phyloP scores from a whole-genome alignment of 2,329 filamentous ascomycete species.

The Beauveria varroae region DNA sequence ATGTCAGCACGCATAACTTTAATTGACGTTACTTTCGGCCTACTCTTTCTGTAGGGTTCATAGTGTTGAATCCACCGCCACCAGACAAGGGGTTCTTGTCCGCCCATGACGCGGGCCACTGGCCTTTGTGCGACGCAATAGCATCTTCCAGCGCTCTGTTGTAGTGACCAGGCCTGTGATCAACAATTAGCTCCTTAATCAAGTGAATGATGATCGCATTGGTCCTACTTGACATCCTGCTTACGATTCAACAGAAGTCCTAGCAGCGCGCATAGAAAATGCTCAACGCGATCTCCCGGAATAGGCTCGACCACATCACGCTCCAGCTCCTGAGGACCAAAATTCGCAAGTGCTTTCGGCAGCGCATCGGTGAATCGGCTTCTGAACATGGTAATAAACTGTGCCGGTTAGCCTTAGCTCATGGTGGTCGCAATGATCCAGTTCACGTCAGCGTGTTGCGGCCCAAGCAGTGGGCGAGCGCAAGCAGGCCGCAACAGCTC shows the following conservation, averaged over 20 bases:
- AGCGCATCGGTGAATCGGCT: slow-evolving; percentile 88
- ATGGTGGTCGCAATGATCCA: slow-evolving; percentile 13
- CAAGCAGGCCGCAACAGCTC: background rate
- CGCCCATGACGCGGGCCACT: slow-evolving; percentile 85
- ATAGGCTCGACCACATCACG: slow-evolving; percentile 68
- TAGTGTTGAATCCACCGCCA: slow-evolving; percentile 70
- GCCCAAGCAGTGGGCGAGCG: background rate
- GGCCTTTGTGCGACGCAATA: slow-evolving; percentile 70
- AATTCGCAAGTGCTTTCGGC: slow-evolving; percentile 77
- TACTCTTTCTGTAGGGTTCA: slow-evolving; percentile 78
- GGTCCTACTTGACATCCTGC: slow-evolving; percentile 90
- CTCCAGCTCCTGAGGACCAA: slow-evolving; percentile 93
- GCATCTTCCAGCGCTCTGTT: slow-evolving; percentile 91
- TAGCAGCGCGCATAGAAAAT: slow-evolving; percentile 81
- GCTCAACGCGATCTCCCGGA: slow-evolving; percentile 79
- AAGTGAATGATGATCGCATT: background rate
- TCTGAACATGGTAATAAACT: slow-evolving; percentile 99
- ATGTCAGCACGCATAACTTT: slow-evolving; percentile 11
- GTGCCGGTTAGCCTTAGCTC: slow-evolving; percentile 25
- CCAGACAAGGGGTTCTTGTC: slow-evolving; percentile 76
- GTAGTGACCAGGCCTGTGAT: slow-evolving; percentile 75
- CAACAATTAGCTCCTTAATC: background rate
- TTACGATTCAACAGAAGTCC: slow-evolving; percentile 90
- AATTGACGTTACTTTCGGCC: slow-evolving; percentile 4
- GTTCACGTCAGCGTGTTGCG: slow-evolving; percentile 29